Evolutionary conservation across 2,329 filamentous ascomycete genomes (phyloP).

Genomic region (Zymoseptoria brevis): DNA sequence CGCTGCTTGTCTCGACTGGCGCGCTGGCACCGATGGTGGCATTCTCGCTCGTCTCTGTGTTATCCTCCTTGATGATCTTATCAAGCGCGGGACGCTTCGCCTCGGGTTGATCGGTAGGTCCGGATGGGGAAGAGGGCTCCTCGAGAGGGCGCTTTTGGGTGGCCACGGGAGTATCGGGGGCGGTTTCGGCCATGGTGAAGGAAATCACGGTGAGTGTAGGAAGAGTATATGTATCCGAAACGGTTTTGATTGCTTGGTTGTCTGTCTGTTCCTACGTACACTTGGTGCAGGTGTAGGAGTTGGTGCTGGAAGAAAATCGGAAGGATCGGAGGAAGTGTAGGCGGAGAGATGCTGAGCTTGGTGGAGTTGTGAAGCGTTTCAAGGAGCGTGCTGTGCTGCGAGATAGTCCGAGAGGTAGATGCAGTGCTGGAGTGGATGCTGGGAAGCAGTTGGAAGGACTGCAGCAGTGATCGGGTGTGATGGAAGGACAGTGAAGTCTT

Average conservation of each 20-base stretch:
- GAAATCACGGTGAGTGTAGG: constrained; percentile 1
- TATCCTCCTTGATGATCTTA: constrained; percentile 68
- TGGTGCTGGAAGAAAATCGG: constrained; percentile 8
- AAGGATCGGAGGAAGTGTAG: constrained; percentile 2
- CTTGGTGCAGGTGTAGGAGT: constrained; percentile 1
- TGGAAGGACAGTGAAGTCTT: background rate
- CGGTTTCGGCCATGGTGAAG: constrained; percentile 26
- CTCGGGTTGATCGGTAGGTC: constrained; percentile 85
- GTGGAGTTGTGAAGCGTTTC: constrained; percentile 6
- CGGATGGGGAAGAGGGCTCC: constrained; percentile 90
- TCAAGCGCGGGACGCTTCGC: constrained; percentile 94
- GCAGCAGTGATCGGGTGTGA: background rate
- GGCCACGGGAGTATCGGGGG: constrained; percentile 43
- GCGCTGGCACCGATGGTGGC: constrained; percentile 18
- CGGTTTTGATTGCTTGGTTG: constrained; percentile 12
- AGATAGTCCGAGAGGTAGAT: constrained; percentile 3
- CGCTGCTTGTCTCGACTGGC: constrained; percentile 25
- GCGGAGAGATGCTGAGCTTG: constrained; percentile 5
- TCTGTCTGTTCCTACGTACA: constrained; percentile 18
- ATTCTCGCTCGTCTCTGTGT: constrained; percentile 27
- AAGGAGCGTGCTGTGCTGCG: constrained; percentile 9
- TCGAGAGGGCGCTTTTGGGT: constrained; percentile 91
- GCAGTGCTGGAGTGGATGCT: constrained; percentile 3
- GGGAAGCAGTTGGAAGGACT: background rate
- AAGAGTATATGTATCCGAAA: background rate